Evolutionary conservation across 331 rosid genomes (phyloP).

Genomic region (Erythrophleum ivorense): DNA sequence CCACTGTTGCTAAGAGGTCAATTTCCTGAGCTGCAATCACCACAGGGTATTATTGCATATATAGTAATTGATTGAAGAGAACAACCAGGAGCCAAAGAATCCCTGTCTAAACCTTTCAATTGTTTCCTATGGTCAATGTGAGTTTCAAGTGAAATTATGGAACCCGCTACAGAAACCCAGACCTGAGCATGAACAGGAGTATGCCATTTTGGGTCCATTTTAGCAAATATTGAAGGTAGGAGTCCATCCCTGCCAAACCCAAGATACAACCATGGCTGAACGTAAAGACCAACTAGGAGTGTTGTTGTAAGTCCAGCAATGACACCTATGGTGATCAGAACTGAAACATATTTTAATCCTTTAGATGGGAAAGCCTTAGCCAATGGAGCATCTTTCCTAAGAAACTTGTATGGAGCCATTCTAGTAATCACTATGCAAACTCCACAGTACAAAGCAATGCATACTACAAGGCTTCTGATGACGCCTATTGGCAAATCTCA

Average conservation of each 20-base stretch:
- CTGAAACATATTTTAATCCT: slow-evolving; percentile 81
- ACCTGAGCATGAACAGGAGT: slow-evolving; percentile 88
- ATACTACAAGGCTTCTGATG: slow-evolving; percentile 83
- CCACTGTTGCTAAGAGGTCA: too few relatives aligned
- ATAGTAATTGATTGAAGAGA: too few relatives aligned
- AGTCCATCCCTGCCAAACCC: slow-evolving; percentile 97
- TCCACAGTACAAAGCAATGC: slow-evolving; percentile 77
- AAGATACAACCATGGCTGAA: slow-evolving; percentile 95
- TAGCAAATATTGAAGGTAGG: slow-evolving; percentile 77
- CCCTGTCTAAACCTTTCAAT: too few relatives aligned
- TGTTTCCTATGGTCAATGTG: too few relatives aligned
- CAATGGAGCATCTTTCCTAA: slow-evolving; percentile 94
- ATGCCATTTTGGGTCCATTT: slow-evolving; percentile 66
- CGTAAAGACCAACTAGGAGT: slow-evolving; percentile 91
- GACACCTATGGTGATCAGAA: slow-evolving; percentile 88
- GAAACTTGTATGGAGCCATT: slow-evolving; percentile 85
- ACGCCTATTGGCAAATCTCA: slow-evolving; percentile 94
- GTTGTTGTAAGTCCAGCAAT: slow-evolving; percentile 96
- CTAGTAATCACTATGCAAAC: slow-evolving; percentile 95
- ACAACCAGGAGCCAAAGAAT: too few relatives aligned
- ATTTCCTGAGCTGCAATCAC: too few relatives aligned
- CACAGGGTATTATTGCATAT: too few relatives aligned
- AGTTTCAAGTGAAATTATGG: too few relatives aligned
- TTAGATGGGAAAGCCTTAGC: slow-evolving; percentile 88
- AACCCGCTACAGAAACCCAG: slow-evolving; percentile 54